A percentile compares a stretch with the other conserved stretches of the same genome.
phyloP scores from a whole-genome alignment of 352 stramenopile genomes.

The Pythium scleroteichum region DNA sequence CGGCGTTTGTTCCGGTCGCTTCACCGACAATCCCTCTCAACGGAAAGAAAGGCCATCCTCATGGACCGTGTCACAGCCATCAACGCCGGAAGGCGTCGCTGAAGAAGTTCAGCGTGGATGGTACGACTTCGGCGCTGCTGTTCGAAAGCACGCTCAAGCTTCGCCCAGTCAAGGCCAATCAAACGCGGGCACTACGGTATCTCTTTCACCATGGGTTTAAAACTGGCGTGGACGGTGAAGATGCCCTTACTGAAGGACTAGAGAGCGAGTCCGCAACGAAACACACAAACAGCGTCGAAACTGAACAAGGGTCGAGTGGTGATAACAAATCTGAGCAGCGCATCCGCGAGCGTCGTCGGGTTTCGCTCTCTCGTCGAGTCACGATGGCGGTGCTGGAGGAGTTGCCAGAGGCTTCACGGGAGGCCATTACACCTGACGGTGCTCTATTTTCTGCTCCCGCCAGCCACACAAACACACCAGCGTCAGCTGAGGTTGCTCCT shows the following conservation, averaged over 20 bases:
- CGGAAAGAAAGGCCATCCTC: neutral
- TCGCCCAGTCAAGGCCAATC: slow-evolving; percentile 53
- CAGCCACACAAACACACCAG: neutral
- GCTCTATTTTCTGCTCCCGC: neutral
- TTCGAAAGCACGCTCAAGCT: slow-evolving; percentile 78
- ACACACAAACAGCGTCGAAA: neutral
- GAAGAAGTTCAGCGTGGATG: slow-evolving; percentile 64
- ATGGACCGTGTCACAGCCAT: slow-evolving; percentile 6
- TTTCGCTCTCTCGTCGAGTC: slow-evolving; percentile 22
- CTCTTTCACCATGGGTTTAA: slow-evolving; percentile 66
- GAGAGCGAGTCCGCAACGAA: neutral
- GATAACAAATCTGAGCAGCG: neutral
- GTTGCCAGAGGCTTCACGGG: slow-evolving; percentile 14
- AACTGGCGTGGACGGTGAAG: slow-evolving; percentile 1
- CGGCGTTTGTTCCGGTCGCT: slow-evolving; percentile 41
- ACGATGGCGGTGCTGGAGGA: slow-evolving; percentile 29
- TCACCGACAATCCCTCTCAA: neutral
- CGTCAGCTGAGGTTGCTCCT: neutral
- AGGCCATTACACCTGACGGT: slow-evolving; percentile 6
- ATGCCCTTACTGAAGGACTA: neutral
- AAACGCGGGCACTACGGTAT: slow-evolving; percentile 61
- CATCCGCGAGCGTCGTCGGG: slow-evolving; percentile 12
- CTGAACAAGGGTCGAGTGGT: neutral
- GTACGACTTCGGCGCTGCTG: slow-evolving; percentile 56
- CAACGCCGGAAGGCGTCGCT: slow-evolving; percentile 27